phyloP scores from a whole-genome alignment of 2,329 filamentous ascomycete genomes.

The Colletotrichum sp. region DNA sequence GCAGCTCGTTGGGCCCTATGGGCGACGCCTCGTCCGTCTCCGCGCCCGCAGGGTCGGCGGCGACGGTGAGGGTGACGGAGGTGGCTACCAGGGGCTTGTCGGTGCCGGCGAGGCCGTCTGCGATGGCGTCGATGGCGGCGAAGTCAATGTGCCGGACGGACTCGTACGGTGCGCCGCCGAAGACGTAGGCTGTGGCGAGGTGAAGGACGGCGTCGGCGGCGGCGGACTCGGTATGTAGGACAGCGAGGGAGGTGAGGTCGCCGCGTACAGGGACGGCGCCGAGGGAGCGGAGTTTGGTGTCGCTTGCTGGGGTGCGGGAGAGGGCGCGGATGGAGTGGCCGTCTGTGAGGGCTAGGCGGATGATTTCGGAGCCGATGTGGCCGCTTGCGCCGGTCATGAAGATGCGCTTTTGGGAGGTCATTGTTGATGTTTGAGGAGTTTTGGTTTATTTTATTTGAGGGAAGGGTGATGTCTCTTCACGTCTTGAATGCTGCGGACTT shows the following conservation, averaged over 20 bases:
- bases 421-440: neutral
- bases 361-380: conserved; percentile 41
- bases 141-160: conserved; percentile 32
- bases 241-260: conserved; percentile 39
- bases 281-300: conserved; percentile 37
- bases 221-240: conserved; percentile 40
- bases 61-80: conserved; percentile 31
- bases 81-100: conserved; percentile 33
- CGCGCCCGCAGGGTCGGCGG: conserved; percentile 28
- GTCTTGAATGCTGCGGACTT: neutral
- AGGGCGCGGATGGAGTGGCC: conserved; percentile 39
- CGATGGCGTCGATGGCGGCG: conserved; percentile 41
- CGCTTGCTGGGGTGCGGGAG: conserved; percentile 26
- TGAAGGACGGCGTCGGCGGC: conserved; percentile 48
- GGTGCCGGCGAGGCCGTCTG: neutral
- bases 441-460: neutral
- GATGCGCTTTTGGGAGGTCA: neutral
- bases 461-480: no score
- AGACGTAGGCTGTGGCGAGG: conserved; percentile 40
- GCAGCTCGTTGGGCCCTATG: neutral
- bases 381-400: conserved; percentile 48
- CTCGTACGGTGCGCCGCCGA: conserved; percentile 31
- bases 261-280: conserved; percentile 46
- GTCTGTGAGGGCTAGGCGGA: conserved; percentile 36
- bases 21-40: conserved; percentile 31